Conservation (phyloP, 2,329 filamentous ascomycete species). For the Cytospora schulzeri region DNA sequence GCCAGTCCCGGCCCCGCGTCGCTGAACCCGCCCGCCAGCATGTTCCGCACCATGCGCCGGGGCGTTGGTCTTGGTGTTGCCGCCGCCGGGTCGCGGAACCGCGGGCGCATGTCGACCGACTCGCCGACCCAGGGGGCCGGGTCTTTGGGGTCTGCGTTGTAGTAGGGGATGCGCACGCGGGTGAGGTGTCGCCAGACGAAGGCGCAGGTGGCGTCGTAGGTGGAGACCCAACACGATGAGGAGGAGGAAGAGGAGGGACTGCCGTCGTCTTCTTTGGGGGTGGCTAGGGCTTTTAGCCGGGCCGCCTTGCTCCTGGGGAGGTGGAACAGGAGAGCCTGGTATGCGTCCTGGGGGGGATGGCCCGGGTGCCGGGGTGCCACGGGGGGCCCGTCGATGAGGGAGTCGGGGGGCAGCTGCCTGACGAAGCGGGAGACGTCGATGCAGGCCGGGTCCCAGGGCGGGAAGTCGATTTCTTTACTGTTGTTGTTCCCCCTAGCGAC, state of each 20-base stretch:
- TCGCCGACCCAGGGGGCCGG: conserved; percentile 38
- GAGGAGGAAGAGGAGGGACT: conserved; percentile 32
- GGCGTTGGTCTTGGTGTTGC: too few relatives aligned
- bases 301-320: conserved; percentile 46
- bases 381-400: conserved; percentile 35
- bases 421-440: conserved; percentile 39
- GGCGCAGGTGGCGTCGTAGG: conserved; percentile 30
- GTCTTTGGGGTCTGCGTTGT: conserved; percentile 34
- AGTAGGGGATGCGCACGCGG: conserved; percentile 37
- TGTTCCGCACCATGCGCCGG: conserved; percentile 39
- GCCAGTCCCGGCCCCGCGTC: neutral
- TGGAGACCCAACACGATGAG: too few relatives aligned
- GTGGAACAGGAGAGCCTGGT: conserved; percentile 43
- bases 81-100: conserved; percentile 39
- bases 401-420: conserved; percentile 29
- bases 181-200: conserved; percentile 45
- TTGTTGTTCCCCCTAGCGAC: too few relatives aligned
- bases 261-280: conserved; percentile 35
- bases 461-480: conserved; percentile 33
- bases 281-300: conserved; percentile 41
- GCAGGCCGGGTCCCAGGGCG: conserved; percentile 40
- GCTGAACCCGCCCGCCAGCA: neutral
- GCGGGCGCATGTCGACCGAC: conserved; percentile 42
- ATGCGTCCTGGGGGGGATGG: conserved; percentile 10
- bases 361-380: conserved; percentile 33